A percentile compares a stretch with the other conserved stretches of the same genome.
These are phyloP conservation scores for Samsoniella hepiali DNA, from an alignment of 2,329 filamentous ascomycete genomes.

Conservation along the genomic window DNA sequence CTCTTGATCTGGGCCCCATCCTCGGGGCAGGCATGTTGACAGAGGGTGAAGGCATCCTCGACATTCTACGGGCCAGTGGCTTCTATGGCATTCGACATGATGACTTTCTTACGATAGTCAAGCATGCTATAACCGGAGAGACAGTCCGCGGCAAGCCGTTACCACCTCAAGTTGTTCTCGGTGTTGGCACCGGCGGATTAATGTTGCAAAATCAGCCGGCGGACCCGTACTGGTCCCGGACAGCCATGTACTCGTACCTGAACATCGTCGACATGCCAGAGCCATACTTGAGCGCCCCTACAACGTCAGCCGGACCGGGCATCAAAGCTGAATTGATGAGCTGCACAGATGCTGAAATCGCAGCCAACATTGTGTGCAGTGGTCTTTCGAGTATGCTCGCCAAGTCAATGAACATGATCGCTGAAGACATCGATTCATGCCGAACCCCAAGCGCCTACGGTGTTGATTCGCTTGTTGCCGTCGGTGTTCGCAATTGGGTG, in stretches of 20 bases:
- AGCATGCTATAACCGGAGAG: slow-evolving; percentile 43
- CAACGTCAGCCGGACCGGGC: slow-evolving; percentile 23
- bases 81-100: slow-evolving; percentile 53
- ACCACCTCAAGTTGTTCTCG: slow-evolving; percentile 49
- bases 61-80: slow-evolving; percentile 47
- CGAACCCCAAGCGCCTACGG: slow-evolving; percentile 45
- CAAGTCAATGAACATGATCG: slow-evolving; percentile 43
- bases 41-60: slow-evolving; percentile 44
- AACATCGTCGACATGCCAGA: slow-evolving; percentile 45
- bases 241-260: slow-evolving; percentile 47
- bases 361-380: slow-evolving; percentile 33
- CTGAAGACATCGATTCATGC: slow-evolving; percentile 42
- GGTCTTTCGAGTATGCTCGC: slow-evolving; percentile 41
- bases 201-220: slow-evolving; percentile 49
- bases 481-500: slow-evolving; percentile 52
- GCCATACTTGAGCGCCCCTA: slow-evolving; percentile 26
- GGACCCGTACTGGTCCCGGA: slow-evolving; percentile 54
- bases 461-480: slow-evolving; percentile 51
- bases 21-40: slow-evolving; percentile 54
- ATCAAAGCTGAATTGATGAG: slow-evolving; percentile 34
- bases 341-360: slow-evolving; percentile 29
- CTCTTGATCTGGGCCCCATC: slow-evolving; percentile 51
- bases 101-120: slow-evolving; percentile 47
- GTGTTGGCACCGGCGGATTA: slow-evolving; percentile 53
- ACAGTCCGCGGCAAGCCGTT: slow-evolving; percentile 27